Base-by-base conservation (phyloP, 2,329 filamentous ascomycete species). In the Didymella glomerata region DNA sequence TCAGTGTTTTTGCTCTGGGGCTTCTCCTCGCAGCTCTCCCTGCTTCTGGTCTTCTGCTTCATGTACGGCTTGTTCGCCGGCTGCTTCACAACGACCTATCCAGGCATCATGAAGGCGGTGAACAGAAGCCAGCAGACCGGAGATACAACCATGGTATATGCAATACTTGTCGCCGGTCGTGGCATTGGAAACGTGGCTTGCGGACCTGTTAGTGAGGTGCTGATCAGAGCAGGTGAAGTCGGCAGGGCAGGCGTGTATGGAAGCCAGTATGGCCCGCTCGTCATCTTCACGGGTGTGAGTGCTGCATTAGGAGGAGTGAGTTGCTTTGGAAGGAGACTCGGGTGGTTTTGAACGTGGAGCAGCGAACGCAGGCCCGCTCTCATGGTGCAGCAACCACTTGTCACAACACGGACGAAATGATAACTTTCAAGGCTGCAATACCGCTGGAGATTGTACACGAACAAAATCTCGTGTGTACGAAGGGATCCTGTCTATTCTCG, bases 141-240 rank as follows among this genome's bases (percentile, higher is more conserved):
- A n/a, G 68, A 69, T 2, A 73, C 78, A 0, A 77, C 77, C 0
- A 78, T 84, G 54, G 75, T 84, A 1, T 81, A 83, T 56, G 78
- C 76, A 0, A 68, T 81, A 10, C 69, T 85, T 60, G 76, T 76
- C 2, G 77, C 78, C 4, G 82, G 82, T 0, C 76, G 82, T 16
- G 83, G 83, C 0, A 78, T 85, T 48, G 83, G 83, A 1, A 82
- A 80, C 67, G 77, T 85, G 4, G 76, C 80, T 0, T 78, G 76
- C 54, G 83, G 83, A 1, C 83, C 83, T 0, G 60, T 85, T 42
- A 84, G 82, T 54, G 82, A 84, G 61, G 75, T 69, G 14, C 59
- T 83, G 51, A 58, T 81, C 14, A 61, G 64, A 22, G 64, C 57
- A 0, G 67, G 68, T 1, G 54, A 54, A 7, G 25, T 66, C 11